Base-by-base conservation (phyloP, 2,329 filamentous ascomycete species). In the Monosporascus sp. region DNA sequence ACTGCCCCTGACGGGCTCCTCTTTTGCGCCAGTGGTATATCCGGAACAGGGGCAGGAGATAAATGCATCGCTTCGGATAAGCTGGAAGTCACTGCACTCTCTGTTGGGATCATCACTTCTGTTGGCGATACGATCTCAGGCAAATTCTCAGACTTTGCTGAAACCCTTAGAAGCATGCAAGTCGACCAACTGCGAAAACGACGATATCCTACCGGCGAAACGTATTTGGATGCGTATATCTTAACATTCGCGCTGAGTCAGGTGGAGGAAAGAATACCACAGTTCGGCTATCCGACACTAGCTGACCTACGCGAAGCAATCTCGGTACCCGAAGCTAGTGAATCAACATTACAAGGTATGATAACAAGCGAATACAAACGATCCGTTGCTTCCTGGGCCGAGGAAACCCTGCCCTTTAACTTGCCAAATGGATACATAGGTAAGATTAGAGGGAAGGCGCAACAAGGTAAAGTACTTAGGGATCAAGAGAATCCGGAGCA, bases 171-270 rank as follows among this genome's bases (percentile, higher is more conserved):
- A 37, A 16, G 17, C 1, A n/a, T 54, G 11, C 48, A 43, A 1
- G 8, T 55, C 19, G 47, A 50, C 6, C 47, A 50, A 22, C 24
- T 40, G 35, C 40, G 40, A 20, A 22, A 19, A 5, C 43, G 48
- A 6, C 37, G 3, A 27, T 60, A 61, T 38, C 53, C 49, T 19
- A 51, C 50, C 6, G 56, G 59, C 11, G 57, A 51, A 37, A 56
- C 55, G 16, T 51, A 51, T n/a, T 35, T 49, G n/a, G 53, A 60
- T 11, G 58, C 55, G 37, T 58, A 55, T 35, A 35, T 58, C n/a
- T 44, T 48, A 46, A 53, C 53, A 26, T 27, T 61, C 24, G 46
- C 37, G 27, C 2, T n/a, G 11, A 48, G 48, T 5, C 3, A 4
- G 6, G 5, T 49, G n/a, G 9, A 52, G 6, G 52, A 60, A 17